phyloP scores from a whole-genome alignment of 1,284 basidiomycete species.

The Fomitopsis betulina region DNA sequence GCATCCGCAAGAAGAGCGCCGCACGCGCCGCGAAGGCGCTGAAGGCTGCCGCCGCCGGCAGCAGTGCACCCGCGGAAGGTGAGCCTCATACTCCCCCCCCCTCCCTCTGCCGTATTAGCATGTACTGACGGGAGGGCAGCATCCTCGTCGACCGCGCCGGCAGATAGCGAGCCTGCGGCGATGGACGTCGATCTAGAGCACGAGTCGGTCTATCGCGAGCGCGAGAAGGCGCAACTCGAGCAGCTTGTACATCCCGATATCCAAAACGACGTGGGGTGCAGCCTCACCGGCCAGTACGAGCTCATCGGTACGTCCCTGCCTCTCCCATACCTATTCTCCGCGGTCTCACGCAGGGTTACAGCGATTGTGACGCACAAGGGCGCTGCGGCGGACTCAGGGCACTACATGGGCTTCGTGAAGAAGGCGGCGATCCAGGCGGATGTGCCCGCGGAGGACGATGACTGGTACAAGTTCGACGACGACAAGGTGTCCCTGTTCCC shows the following conservation, averaged over 20 bases:
- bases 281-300: slow-evolving; percentile 78
- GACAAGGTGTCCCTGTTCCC: slow-evolving; percentile 85
- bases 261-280: slow-evolving; percentile 67
- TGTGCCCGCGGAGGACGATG: slow-evolving; percentile 49
- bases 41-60: slow-evolving; percentile 12
- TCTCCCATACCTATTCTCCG: neutral
- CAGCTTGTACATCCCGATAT: slow-evolving; percentile 61
- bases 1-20: slow-evolving; percentile 61
- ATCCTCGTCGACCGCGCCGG: slow-evolving; percentile 5
- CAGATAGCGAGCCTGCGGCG: neutral
- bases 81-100: neutral
- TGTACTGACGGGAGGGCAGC: neutral
- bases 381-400: slow-evolving; percentile 88
- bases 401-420: slow-evolving; percentile 90
- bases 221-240: slow-evolving; percentile 63
- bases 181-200: slow-evolving; percentile 45
- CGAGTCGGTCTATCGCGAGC: slow-evolving; percentile 53
- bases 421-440: slow-evolving; percentile 55
- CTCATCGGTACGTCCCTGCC: slow-evolving; percentile 59
- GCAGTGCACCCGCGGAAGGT: slow-evolving; percentile 8
- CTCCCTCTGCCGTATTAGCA: too few species aligned
- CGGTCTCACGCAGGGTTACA: slow-evolving; percentile 23
- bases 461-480: slow-evolving; percentile 91
- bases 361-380: slow-evolving; percentile 98
- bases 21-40: slow-evolving; percentile 44